Base-by-base conservation (phyloP, 331 rosid genomes). In the Arachis monticola region DNA sequence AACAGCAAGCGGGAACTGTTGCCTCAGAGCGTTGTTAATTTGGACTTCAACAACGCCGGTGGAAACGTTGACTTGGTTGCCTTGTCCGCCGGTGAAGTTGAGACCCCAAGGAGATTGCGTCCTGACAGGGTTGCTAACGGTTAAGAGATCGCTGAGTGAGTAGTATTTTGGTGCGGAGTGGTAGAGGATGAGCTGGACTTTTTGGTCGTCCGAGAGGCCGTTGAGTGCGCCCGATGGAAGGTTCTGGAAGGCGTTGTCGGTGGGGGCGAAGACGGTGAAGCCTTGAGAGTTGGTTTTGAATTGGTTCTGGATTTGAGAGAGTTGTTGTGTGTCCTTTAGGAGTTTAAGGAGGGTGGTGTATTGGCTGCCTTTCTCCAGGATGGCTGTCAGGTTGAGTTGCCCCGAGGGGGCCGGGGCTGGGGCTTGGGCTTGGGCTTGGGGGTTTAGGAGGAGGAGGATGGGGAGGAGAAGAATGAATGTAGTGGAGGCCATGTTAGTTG, bases 31-130 rank as follows among this genome's bases (percentile, higher is more conserved):
- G 11, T 92, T 94, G 85, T 88, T 92, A 56, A 94, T 6, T 0
- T 55, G 79, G 0, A 86, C 86, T 0, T 56, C 64, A 4, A 86
- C 91, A 4, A 86, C 62, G 0, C 96, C 96, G 0, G 79, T 65
- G 2, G 96, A 79, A 11, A 94, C 93, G 30, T 94, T 94, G 9
- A 94, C 88, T 64, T 94, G 97, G 70, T 87, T 88, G 6, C 90
- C 88, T 3, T 87, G 87, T 9, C 93, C 87, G n/a, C 93, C 87
- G 2, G 90, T 74, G 85, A 92, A 90, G 82, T 90, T 78, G 5
- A 94, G 92, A 1, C 96, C 99, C 88, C 90, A 92, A 0, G 87
- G 30, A 62, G 88, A 92, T n/a, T 86, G 88, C 0, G 99, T 94
- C 41, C 93, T 80, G 9, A 88, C 95, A 0, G 99, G 99, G 79